These are phyloP conservation scores for Boletus speciosus DNA, from an alignment of 768 basidiomycete species.

Conservation along the genomic window DNA sequence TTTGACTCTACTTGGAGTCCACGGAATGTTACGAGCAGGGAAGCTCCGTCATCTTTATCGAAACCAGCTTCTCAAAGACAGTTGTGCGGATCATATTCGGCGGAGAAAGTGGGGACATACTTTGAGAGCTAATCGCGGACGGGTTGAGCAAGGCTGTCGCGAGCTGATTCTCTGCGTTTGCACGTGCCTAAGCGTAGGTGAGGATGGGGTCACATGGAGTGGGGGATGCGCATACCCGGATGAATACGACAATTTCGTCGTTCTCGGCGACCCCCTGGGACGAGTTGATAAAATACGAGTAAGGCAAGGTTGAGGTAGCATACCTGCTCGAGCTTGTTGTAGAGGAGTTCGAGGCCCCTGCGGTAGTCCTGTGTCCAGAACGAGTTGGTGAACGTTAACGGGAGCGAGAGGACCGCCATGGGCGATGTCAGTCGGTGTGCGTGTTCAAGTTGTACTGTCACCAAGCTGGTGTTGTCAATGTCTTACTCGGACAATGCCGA, in stretches of 20 bases:
- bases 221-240: conserved; percentile 55
- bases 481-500: conserved; percentile 29
- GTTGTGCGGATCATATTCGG: conserved; percentile 3
- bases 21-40: conserved; percentile 73
- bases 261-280: conserved; percentile 77
- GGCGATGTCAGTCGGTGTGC: conserved; percentile 5
- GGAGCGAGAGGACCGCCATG: conserved; percentile 89
- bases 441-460: conserved; percentile 10
- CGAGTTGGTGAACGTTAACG: conserved; percentile 85
- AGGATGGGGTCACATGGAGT: conserved; percentile 3
- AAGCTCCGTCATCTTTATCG: conserved; percentile 79
- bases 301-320: conserved; percentile 11
- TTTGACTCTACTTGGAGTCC: conserved; percentile 73
- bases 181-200: conserved; percentile 57
- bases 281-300: conserved; percentile 14
- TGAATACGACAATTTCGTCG: conserved; percentile 77
- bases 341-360: conserved; percentile 75
- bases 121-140: conserved; percentile 44
- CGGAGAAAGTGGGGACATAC: conserved; percentile 31
- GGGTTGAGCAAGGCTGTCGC: conserved; percentile 57
- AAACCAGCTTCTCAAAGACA: conserved; percentile 56
- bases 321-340: conserved; percentile 75
- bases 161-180: conserved; percentile 62
- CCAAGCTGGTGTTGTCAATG: background rate
- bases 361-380: conserved; percentile 95